phyloP scores from a whole-genome alignment of 2,329 filamentous ascomycete genomes.

The Cercospora sp. region DNA sequence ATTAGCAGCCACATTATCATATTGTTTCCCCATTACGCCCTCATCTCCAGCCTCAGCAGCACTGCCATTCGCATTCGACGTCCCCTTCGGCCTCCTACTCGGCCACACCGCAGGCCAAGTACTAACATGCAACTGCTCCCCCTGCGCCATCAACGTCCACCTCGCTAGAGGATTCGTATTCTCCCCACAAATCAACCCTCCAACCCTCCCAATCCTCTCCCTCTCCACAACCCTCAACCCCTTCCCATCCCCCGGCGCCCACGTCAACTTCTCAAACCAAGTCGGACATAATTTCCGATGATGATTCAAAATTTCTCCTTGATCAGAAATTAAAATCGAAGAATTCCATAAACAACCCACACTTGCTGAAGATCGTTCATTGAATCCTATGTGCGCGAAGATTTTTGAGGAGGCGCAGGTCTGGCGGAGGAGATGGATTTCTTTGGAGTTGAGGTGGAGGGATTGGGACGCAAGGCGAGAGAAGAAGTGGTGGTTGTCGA shows the following conservation, averaged over 20 bases:
- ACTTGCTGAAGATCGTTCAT: constrained; percentile 49
- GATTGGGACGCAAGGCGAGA: constrained; percentile 48
- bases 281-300: constrained; percentile 58
- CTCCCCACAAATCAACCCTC: constrained; percentile 57
- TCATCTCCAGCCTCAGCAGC: not conserved
- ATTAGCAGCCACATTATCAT: constrained; percentile 57
- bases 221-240: constrained; percentile 53
- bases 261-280: constrained; percentile 59
- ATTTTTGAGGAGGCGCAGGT: constrained; percentile 42
- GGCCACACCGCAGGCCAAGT: constrained; percentile 59
- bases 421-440: constrained; percentile 46
- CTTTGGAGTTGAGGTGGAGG: constrained; percentile 49
- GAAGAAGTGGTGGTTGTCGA: constrained; percentile 54
- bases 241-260: constrained; percentile 54
- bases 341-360: constrained; percentile 54
- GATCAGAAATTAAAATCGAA: constrained; percentile 49
- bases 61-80: not conserved
- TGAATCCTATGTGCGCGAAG: constrained; percentile 54
- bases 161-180: constrained; percentile 59
- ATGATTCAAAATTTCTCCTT: constrained; percentile 52
- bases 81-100: constrained; percentile 35
- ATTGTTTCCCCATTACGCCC: constrained; percentile 41
- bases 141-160: constrained; percentile 55
- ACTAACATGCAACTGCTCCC: constrained; percentile 57
- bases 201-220: constrained; percentile 47